Conservation (phyloP, 805 yeast genomes). For the Spathaspora passalidarum region DNA sequence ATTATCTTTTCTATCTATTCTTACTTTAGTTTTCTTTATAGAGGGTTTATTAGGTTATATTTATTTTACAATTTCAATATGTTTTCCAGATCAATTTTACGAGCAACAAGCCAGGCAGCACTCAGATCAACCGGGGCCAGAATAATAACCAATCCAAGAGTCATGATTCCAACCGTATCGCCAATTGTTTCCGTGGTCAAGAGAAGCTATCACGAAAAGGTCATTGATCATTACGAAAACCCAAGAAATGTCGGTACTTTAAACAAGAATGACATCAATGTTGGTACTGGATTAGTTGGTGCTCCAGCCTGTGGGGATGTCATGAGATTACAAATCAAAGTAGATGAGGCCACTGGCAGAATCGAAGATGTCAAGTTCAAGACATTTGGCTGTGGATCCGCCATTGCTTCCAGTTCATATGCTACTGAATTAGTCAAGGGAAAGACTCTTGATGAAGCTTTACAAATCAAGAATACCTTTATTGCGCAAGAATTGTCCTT, state of each 20-base stretch:
- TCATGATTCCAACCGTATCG: not conserved
- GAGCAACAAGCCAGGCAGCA: slow-evolving; percentile 10
- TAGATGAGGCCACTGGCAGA: slow-evolving; percentile 83
- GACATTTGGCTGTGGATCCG: slow-evolving; percentile 99
- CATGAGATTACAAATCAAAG: slow-evolving; percentile 94
- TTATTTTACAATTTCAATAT: too few species aligned
- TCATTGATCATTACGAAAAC: slow-evolving; percentile 92
- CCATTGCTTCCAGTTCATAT: slow-evolving; percentile 93
- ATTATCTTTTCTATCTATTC: not conserved
- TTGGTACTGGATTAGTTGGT: slow-evolving; percentile 97
- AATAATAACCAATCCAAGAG: not conserved
- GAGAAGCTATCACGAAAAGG: slow-evolving; percentile 80
- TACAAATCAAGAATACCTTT: slow-evolving; percentile 85
- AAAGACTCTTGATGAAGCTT: slow-evolving; percentile 90
- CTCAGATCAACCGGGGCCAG: slow-evolving; percentile 10
- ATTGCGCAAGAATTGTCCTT: slow-evolving; percentile 92
- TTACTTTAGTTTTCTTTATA: too few species aligned
- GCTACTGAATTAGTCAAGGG: slow-evolving; percentile 96
- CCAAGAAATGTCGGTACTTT: slow-evolving; percentile 96
- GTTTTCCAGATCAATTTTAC: slow-evolving; percentile 24
- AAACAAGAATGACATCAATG: slow-evolving; percentile 70
- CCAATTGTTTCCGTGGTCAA: slow-evolving; percentile 7
- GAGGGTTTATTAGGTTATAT: too few species aligned
- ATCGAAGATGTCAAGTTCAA: slow-evolving; percentile 95
- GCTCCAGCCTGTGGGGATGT: slow-evolving; percentile 99